Conservation (phyloP, 495 filamentous ascomycete genomes). For the Xylaria nigripes region DNA sequence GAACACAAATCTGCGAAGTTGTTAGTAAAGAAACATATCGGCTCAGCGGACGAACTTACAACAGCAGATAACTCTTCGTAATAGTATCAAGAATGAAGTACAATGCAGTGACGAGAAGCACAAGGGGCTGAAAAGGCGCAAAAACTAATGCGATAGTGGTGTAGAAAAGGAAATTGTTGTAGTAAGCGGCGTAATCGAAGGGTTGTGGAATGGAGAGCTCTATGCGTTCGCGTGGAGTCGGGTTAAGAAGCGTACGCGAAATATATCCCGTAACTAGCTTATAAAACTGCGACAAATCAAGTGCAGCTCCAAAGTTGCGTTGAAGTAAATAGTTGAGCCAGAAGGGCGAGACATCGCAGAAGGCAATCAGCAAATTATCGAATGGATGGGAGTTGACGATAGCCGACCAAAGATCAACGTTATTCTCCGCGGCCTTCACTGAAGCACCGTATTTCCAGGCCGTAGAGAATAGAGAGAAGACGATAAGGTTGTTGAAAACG, state of each 20-base stretch:
- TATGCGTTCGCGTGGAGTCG: slow-evolving; percentile 71
- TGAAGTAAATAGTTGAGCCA: slow-evolving; percentile 78
- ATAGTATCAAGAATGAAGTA: slow-evolving; percentile 69
- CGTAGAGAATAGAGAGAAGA: slow-evolving; percentile 70
- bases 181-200: slow-evolving; percentile 78
- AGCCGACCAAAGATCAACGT: slow-evolving; percentile 48
- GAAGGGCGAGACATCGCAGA: slow-evolving; percentile 66
- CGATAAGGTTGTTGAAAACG: slow-evolving; percentile 75
- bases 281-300: slow-evolving; percentile 65
- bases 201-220: slow-evolving; percentile 70
- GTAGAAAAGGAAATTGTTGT: slow-evolving; percentile 79
- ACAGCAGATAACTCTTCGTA: slow-evolving; percentile 72
- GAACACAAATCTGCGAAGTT: slow-evolving; percentile 32
- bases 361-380: slow-evolving; percentile 42
- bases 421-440: slow-evolving; percentile 41
- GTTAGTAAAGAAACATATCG: background rate
- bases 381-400: slow-evolving; percentile 50
- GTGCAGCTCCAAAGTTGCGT: slow-evolving; percentile 67
- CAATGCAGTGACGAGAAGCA: slow-evolving; percentile 63
- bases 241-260: slow-evolving; percentile 56
- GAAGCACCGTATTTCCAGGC: slow-evolving; percentile 54
- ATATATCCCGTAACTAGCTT: slow-evolving; percentile 48
- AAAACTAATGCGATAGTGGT: slow-evolving; percentile 68
- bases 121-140: slow-evolving; percentile 65
- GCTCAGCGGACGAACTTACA: slow-evolving; percentile 48